Evolutionary conservation across 148 eudicot species (phyloP).

Genomic region (Camellia japonica): DNA sequence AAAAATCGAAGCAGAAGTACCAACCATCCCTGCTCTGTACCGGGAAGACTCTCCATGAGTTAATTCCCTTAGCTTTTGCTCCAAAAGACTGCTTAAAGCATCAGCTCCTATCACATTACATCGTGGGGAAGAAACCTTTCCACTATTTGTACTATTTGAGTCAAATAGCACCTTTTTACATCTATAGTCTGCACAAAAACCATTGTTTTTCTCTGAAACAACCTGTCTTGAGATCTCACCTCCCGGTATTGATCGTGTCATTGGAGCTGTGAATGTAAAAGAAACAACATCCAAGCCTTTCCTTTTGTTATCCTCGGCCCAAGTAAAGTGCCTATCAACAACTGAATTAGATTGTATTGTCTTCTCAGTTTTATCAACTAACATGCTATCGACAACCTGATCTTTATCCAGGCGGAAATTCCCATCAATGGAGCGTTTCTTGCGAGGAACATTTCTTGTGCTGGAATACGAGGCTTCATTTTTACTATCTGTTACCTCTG

Average conservation of each 20-base stretch:
- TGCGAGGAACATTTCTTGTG: slow-evolving; percentile 48
- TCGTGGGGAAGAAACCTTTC: slow-evolving; percentile 43
- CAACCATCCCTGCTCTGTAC: slow-evolving; percentile 27
- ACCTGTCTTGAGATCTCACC: slow-evolving; percentile 31
- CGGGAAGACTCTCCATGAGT: slow-evolving; percentile 47
- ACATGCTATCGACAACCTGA: neutral
- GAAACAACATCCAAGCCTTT: slow-evolving; percentile 84
- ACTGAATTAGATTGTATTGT: neutral
- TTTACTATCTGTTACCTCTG: slow-evolving; percentile 48
- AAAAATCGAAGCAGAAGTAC: slow-evolving; percentile 29
- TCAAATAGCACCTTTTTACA: slow-evolving; percentile 31
- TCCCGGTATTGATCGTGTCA: slow-evolving; percentile 44
- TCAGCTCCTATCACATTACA: slow-evolving; percentile 58
- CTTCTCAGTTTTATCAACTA: slow-evolving; percentile 11
- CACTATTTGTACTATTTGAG: slow-evolving; percentile 36
- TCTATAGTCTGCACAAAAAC: slow-evolving; percentile 31
- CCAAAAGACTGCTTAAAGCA: slow-evolving; percentile 67
- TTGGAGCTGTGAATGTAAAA: slow-evolving; percentile 88
- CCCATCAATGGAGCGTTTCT: slow-evolving; percentile 68
- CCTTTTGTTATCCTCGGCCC: slow-evolving; percentile 58
- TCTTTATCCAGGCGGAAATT: slow-evolving; percentile 27
- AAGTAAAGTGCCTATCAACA: slow-evolving; percentile 37
- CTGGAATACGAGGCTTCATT: slow-evolving; percentile 41
- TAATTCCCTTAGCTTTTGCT: slow-evolving; percentile 75
- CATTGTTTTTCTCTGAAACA: slow-evolving; percentile 23